Evolutionary conservation across 192 early-diverging fungal genomes (phyloP).

Genomic region (Haplosporangium gracile): DNA sequence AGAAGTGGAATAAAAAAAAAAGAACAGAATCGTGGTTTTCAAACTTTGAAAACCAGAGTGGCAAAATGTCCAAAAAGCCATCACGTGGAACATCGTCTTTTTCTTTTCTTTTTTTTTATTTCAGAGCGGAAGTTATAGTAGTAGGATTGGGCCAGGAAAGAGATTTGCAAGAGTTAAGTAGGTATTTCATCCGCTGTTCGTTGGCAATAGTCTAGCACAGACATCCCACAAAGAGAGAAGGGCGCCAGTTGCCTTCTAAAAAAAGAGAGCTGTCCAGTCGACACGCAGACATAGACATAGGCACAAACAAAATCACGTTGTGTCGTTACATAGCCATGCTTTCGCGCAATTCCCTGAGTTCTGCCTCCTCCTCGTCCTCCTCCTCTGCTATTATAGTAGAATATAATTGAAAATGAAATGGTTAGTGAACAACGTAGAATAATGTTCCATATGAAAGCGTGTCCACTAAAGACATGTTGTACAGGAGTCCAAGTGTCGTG

Average conservation of each 20-base stretch:
- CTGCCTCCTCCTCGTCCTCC: conserved; percentile 86
- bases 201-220: neutral
- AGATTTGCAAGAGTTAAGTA: neutral
- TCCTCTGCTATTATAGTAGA: conserved; percentile 20
- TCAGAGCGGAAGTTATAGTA: neutral
- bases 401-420: neutral
- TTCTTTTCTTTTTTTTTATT: neutral
- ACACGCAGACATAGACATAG: neutral
- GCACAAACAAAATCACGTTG: neutral
- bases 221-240: neutral
- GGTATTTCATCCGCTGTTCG: neutral
- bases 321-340: conserved; percentile 79
- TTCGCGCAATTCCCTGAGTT: conserved; percentile 80
- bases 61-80: neutral
- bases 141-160: neutral
- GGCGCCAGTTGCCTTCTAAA: neutral
- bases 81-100: neutral
- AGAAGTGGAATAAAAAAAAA: neutral
- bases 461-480: neutral
- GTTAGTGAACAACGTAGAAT: neutral
- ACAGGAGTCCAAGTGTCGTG: neutral
- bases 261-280: neutral
- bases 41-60: neutral
- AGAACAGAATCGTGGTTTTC: neutral
- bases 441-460: neutral